Evolutionary conservation across 495 filamentous ascomycete genomes (phyloP), one percentile per base, ranked within the genome.

Genomic region (Penicillium fimorum): DNA sequence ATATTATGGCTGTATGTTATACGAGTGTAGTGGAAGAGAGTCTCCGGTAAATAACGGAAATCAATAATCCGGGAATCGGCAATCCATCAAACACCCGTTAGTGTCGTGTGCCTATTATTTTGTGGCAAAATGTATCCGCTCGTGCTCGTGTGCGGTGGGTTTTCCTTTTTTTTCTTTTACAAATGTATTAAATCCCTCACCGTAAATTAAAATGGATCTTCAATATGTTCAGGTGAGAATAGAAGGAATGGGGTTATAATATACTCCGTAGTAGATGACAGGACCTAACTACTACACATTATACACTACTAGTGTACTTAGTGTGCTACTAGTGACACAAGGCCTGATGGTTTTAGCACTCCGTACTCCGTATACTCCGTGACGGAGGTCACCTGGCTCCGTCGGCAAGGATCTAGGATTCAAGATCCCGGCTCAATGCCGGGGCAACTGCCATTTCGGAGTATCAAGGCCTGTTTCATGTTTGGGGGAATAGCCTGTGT

Each of bases 131-230:
- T 22, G 48, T 20, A 51, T 41, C 20, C 33, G 32, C 32, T 51
- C 29, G 8, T 40, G 37, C n/a, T n/a, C n/a, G n/a, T n/a, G n/a
- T 29, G 15, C 11, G 17, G 32, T 32, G 22, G 48, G 13, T 40
- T 42, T 17, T 32, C 20, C 1, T 20, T 30, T 29, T 29, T 10
- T 8, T 37, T 8, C n/a, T 17, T 30, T 48, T 43, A 38, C n/a
- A 17, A 38, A 17, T 38, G n/a, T 18, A 1, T 38, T 37, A 52
- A 52, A 52, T 43, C 25, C 50, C 50, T 42, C 48, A 50, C 18
- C 30, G 0, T 42, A 25, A 44, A 46, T 46, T 40, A 25, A 50
- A 38, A 30, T 18, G 6, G 25, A 51, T 30, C 29, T 42, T 42
- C 35, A 37, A 49, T 17, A 30, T 29, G n/a, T 25, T 18, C 45